A percentile compares a stretch with the other conserved stretches of the same genome.
Evolutionary conservation across 192 early-diverging fungal species (phyloP).

Genomic region (Geranomyces variabilis): DNA sequence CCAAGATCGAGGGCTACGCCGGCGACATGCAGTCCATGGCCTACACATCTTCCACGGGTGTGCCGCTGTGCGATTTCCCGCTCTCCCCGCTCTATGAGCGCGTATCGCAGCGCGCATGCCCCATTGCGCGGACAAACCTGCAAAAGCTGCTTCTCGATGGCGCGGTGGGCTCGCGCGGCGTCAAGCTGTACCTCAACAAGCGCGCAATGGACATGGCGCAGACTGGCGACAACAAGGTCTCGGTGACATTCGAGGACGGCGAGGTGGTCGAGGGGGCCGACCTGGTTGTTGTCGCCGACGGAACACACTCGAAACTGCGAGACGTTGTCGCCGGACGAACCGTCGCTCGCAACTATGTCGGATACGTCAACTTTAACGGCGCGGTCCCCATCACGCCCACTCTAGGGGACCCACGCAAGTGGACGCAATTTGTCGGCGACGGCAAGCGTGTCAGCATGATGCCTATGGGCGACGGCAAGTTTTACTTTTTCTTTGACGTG

Average conservation of each 20-base stretch:
- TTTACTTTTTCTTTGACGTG: slow-evolving; percentile 34
- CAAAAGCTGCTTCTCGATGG: slow-evolving; percentile 29
- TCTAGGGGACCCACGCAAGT: slow-evolving; percentile 9
- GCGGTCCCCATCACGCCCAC: slow-evolving; percentile 24
- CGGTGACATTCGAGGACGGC: slow-evolving; percentile 19
- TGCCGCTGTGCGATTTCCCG: slow-evolving; percentile 18
- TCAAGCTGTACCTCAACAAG: slow-evolving; percentile 23
- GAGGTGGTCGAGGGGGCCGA: slow-evolving; percentile 4
- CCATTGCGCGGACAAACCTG: slow-evolving; percentile 17
- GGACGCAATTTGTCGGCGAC: slow-evolving; percentile 31
- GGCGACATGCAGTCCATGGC: slow-evolving; percentile 32
- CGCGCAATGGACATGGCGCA: neutral
- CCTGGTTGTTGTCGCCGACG: slow-evolving; percentile 26
- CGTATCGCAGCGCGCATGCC: slow-evolving; percentile 24
- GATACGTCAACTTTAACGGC: slow-evolving; percentile 29
- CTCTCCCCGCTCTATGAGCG: neutral
- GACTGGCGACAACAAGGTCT: slow-evolving; percentile 9
- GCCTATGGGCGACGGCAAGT: slow-evolving; percentile 32
- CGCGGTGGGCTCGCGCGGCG: neutral
- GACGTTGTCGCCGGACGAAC: slow-evolving; percentile 10
- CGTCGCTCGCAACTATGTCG: slow-evolving; percentile 22
- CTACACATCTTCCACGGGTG: slow-evolving; percentile 5
- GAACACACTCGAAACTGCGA: slow-evolving; percentile 26
- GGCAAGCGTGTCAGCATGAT: slow-evolving; percentile 33
- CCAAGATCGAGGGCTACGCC: slow-evolving; percentile 20